Evolutionary conservation across 2,329 filamentous ascomycete genomes (phyloP), one percentile per base, ranked within the genome.

Genomic region (Cladobotryum protrusum): DNA sequence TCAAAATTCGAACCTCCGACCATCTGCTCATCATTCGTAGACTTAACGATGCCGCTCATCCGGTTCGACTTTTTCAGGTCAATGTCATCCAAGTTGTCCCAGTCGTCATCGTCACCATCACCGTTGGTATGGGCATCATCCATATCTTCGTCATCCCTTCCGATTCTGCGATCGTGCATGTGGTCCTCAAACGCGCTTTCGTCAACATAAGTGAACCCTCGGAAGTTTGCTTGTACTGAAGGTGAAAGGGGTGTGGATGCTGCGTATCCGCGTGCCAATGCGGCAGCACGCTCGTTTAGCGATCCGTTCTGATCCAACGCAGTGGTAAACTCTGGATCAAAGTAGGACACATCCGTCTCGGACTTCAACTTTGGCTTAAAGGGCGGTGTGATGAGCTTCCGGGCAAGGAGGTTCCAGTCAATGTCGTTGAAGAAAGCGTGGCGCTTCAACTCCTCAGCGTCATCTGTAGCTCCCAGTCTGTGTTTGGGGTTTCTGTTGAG

Each of bases 131-230:
- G 68, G 35, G 70, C 74, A 54, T 84, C 79, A 50, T 79, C 74
- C 80, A 83, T 83, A 19, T 82, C 76, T 55, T 85, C 80, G 43
- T 80, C 74, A 46, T 77, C 72, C 48, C 67, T 68, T 52, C 71
- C 62, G 48, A 64, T 61, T 45, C 74, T 71, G 4, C n/a, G 17
- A 53, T 75, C 75, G 50, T 72, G 70, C 82, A 89, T 90, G 57
- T 93, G 85, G 55, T 92, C 89, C 47, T 97, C 91, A 49, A 99
- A 84, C 2, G 89, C 88, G 63, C 89, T 96, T 71, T 97, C 92
- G 61, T 97, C 93, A n/a, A 97, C 93, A 67, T 95, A 99, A 0
- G 93, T 99, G 69, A 99, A 99, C 33, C 93, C 93, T 63, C 93
- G 89, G 75, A 99, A 99, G 64, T 97, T 96, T 55, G 92, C 93